Percentiles rank a stretch among this genome's conserved stretches.
Conservation (phyloP, 78 protist genomes). For the Dictyostelium purpureum region DNA sequence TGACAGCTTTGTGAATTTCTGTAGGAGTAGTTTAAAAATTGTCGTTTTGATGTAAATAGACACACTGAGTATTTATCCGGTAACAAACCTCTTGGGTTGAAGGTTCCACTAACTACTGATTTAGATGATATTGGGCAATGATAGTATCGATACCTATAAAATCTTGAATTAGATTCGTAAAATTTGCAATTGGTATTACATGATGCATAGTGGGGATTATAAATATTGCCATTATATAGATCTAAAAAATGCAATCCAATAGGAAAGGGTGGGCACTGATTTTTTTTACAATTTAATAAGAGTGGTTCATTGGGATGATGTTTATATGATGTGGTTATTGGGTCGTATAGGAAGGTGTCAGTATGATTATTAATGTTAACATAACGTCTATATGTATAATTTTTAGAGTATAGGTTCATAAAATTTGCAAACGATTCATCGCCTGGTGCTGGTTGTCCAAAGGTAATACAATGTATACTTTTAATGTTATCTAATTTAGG, state of each 20-base stretch:
- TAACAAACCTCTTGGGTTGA: neutral
- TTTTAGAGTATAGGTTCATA: neutral
- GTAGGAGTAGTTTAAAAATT: neutral
- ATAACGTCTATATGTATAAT: slow-evolving; percentile 9
- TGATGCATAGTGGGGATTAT: neutral
- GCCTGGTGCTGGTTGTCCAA: slow-evolving; percentile 27
- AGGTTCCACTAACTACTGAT: neutral
- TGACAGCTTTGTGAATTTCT: neutral
- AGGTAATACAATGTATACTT: neutral
- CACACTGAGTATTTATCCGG: slow-evolving; percentile 4
- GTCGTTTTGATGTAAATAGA: neutral
- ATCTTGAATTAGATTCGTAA: neutral
- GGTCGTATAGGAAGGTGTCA: neutral
- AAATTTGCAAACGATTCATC: neutral
- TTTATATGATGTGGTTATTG: neutral
- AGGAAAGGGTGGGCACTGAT: neutral
- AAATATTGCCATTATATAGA: neutral
- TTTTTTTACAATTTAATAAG: neutral
- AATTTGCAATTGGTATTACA: slow-evolving; percentile 11
- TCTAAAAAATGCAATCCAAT: slow-evolving; percentile 4
- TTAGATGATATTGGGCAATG: neutral
- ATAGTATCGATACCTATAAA: neutral
- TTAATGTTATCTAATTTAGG: neutral
- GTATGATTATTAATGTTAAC: neutral
- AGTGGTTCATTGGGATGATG: slow-evolving; percentile 15